A percentile compares a stretch with the other conserved stretches of the same genome.
Conservation (phyloP, 2,329 filamentous ascomycete species). For the Neoscytalidium dimidiatum region DNA sequence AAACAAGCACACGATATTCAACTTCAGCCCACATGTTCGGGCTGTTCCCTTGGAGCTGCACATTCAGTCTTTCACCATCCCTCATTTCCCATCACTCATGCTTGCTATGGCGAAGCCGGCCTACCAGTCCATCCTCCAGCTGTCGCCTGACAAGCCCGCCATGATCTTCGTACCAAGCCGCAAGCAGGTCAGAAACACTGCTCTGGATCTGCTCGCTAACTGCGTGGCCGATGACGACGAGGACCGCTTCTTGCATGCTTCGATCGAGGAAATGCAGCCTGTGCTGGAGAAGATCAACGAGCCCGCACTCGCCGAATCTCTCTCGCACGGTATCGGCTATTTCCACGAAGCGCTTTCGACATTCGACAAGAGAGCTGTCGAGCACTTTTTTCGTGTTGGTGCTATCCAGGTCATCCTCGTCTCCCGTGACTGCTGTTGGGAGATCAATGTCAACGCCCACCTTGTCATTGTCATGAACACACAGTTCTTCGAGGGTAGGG, state of each 20-base stretch:
- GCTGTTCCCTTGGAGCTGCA: conserved; percentile 89
- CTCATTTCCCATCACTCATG: conserved; percentile 98
- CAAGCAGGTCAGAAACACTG: conserved; percentile 88
- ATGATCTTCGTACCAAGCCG: conserved; percentile 90
- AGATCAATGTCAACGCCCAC: conserved; percentile 83
- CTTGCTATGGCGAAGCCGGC: conserved; percentile 96
- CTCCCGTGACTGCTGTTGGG: conserved; percentile 93
- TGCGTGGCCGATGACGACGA: conserved; percentile 89
- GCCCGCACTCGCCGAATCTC: conserved; percentile 79
- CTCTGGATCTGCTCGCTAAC: conserved; percentile 82
- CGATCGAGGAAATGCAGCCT: conserved; percentile 77
- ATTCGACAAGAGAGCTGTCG: conserved; percentile 90
- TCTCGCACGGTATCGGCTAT: conserved; percentile 94
- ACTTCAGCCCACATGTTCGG: conserved; percentile 91
- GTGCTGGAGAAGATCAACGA: conserved; percentile 84
- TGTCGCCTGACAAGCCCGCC: conserved; percentile 85
- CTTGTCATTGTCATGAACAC: conserved; percentile 97
- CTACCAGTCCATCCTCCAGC: conserved; percentile 83
- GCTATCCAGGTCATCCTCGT: conserved; percentile 84
- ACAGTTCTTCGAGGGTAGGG: conserved; percentile 93
- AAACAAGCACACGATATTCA: conserved; percentile 97
- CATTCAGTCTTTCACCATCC: conserved; percentile 92
- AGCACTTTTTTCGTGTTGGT: conserved; percentile 85
- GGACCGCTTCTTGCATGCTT: conserved; percentile 87
- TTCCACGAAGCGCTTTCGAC: conserved; percentile 91